phyloP scores from a whole-genome alignment of 1,139 yeast genomes.

The Ogataea hybrid region DNA sequence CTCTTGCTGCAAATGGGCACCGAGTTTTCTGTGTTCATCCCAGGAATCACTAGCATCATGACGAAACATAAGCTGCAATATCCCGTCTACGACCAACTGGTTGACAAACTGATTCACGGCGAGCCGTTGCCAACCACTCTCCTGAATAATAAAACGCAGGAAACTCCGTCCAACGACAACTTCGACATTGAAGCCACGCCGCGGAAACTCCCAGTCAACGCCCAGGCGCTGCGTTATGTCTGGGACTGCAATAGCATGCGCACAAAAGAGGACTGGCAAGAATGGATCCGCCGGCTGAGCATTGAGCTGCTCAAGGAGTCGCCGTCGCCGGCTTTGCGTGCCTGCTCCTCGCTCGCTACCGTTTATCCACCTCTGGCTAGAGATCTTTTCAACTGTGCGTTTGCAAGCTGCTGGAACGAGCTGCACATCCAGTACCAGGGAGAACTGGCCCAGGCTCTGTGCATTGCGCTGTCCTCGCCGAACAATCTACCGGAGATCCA shows the following conservation, averaged over 20 bases:
- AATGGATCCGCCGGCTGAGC: constrained; percentile 88
- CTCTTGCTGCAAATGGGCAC: constrained; percentile 77
- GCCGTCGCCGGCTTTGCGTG: constrained; percentile 92
- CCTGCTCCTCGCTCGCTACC: constrained; percentile 88
- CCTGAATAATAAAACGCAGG: constrained; percentile 67
- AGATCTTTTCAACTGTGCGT: constrained; percentile 90
- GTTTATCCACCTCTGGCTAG: constrained; percentile 87
- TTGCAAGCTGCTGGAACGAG: constrained; percentile 96
- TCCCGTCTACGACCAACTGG: constrained; percentile 76
- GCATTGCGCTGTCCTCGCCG: constrained; percentile 84
- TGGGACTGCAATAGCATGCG: constrained; percentile 93
- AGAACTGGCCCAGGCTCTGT: constrained; percentile 80
- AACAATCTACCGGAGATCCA: constrained; percentile 96
- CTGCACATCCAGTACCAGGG: constrained; percentile 90
- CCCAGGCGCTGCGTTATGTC: constrained; percentile 69
- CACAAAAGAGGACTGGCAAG: constrained; percentile 96
- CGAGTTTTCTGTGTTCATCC: constrained; percentile 85
- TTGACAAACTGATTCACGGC: constrained; percentile 74
- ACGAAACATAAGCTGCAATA: constrained; percentile 65
- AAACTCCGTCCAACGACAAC: constrained; percentile 51
- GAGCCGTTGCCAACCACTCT: constrained; percentile 85
- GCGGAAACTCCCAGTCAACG: constrained; percentile 80
- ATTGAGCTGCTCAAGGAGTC: constrained; percentile 87
- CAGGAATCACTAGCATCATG: constrained; percentile 74
- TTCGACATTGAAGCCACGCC: too few relatives aligned